Conservation (phyloP, 768 basidiomycete genomes). For the Tremella fuciformis region DNA sequence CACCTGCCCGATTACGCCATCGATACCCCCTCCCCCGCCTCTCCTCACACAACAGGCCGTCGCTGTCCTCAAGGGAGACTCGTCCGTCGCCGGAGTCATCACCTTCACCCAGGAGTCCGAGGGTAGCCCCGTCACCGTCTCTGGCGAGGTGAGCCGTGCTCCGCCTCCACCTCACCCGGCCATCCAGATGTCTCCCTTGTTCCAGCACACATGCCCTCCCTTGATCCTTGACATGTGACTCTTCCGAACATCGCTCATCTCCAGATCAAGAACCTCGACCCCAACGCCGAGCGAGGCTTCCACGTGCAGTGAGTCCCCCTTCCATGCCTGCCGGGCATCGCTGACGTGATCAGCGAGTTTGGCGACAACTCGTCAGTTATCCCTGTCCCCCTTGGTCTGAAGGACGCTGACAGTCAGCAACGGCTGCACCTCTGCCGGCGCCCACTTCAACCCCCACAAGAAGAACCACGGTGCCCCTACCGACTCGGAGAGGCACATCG, state of each 20-base stretch:
- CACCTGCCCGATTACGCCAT: background rate
- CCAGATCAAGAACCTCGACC: slow-evolving; percentile 61
- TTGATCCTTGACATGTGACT: background rate
- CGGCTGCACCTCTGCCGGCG: slow-evolving; percentile 60
- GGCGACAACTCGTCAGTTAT: slow-evolving; percentile 66
- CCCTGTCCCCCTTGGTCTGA: background rate
- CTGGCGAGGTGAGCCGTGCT: slow-evolving; percentile 55
- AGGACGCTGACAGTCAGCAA: slow-evolving; percentile 22
- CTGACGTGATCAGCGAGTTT: slow-evolving; percentile 51
- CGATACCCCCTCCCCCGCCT: background rate
- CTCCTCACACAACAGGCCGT: slow-evolving; percentile 55
- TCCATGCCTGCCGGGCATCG: background rate
- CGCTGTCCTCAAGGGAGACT: slow-evolving; percentile 64
- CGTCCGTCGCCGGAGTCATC: slow-evolving; percentile 64
- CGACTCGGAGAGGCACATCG: slow-evolving; percentile 62
- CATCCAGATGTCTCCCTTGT: background rate
- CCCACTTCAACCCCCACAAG: slow-evolving; percentile 73
- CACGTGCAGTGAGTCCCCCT: slow-evolving; percentile 70
- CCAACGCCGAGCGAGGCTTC: slow-evolving; percentile 65
- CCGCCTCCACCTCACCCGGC: slow-evolving; percentile 2
- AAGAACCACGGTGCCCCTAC: slow-evolving; percentile 66
- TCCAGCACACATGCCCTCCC: background rate
- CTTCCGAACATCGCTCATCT: too few relatives aligned
- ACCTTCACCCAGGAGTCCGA: slow-evolving; percentile 61
- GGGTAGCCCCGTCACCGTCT: slow-evolving; percentile 61